Conservation (phyloP, 495 filamentous ascomycete species). For the Penicillium egyptiacum region DNA sequence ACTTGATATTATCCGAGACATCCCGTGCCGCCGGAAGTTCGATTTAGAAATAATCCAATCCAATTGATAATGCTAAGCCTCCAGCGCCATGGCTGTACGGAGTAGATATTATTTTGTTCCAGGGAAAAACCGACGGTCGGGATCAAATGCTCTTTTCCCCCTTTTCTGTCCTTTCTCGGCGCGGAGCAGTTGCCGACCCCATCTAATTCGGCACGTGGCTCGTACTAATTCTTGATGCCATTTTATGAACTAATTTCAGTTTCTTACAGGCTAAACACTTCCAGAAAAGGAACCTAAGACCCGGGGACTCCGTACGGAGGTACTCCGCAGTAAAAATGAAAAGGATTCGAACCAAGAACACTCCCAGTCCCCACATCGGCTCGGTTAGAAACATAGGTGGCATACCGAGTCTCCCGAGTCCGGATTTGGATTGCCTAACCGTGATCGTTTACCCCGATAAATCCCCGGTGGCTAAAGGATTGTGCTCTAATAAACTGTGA, state of each 20-base stretch:
- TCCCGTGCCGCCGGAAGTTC: slow-evolving; percentile 18
- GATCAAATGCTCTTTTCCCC: neutral
- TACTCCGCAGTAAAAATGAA: neutral
- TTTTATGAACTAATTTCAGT: too few species aligned
- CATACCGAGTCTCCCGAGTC: slow-evolving; percentile 19
- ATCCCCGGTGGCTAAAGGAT: neutral
- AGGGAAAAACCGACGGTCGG: neutral
- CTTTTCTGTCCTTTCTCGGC: slow-evolving; percentile 5
- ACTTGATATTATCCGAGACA: slow-evolving; percentile 13
- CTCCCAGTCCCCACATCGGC: slow-evolving; percentile 18
- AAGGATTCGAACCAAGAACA: slow-evolving; percentile 8
- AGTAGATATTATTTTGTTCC: neutral
- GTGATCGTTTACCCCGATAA: slow-evolving; percentile 7
- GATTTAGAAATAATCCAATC: neutral
- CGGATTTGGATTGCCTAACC: slow-evolving; percentile 9
- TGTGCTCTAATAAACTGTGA: neutral
- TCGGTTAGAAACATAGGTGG: slow-evolving; percentile 13
- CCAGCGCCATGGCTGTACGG: neutral
- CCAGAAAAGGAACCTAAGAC: neutral
- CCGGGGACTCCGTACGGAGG: neutral
- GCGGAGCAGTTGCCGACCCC: slow-evolving; percentile 16
- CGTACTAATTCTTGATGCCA: too few species aligned
- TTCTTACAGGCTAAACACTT: neutral
- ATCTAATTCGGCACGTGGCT: neutral
- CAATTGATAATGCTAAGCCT: neutral